Evolutionary conservation across 352 stramenopile species (phyloP).

Genomic region (Pythium apleroticum): DNA sequence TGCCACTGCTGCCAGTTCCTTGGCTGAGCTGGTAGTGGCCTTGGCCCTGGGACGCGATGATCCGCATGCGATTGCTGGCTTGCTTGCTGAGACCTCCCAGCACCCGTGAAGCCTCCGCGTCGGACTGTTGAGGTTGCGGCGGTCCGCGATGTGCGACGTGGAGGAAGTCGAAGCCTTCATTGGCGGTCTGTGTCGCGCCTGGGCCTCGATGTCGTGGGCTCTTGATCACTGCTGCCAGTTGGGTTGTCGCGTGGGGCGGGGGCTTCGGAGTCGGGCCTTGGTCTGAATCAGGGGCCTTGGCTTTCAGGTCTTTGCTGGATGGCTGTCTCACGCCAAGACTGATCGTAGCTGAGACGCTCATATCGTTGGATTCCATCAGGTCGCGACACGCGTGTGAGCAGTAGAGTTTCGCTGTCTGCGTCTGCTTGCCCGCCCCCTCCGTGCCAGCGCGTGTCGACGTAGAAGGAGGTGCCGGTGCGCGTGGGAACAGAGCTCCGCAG

Average conservation of each 20-base stretch:
- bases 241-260: neutral
- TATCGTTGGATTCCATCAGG: conserved; percentile 25
- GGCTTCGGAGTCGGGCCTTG: neutral
- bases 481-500: conserved; percentile 55
- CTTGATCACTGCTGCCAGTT: conserved; percentile 6
- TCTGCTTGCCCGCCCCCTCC: neutral
- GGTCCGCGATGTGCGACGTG: conserved; percentile 15
- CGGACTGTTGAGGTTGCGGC: neutral
- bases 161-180: conserved; percentile 18
- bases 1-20: neutral
- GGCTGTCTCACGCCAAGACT: neutral
- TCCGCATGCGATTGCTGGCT: conserved; percentile 8
- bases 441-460: neutral
- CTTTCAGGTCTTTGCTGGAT: neutral
- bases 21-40: neutral
- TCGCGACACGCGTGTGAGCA: conserved; percentile 22
- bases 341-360: conserved; percentile 25
- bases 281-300: neutral
- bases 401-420: conserved; percentile 8
- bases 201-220: conserved; percentile 13
- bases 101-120: neutral
- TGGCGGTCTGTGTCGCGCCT: neutral
- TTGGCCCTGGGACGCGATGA: neutral
- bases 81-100: neutral
- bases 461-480: conserved; percentile 1